phyloP scores from a whole-genome alignment of 2,329 filamentous ascomycete species.

The Blastomyces gilchristii region DNA sequence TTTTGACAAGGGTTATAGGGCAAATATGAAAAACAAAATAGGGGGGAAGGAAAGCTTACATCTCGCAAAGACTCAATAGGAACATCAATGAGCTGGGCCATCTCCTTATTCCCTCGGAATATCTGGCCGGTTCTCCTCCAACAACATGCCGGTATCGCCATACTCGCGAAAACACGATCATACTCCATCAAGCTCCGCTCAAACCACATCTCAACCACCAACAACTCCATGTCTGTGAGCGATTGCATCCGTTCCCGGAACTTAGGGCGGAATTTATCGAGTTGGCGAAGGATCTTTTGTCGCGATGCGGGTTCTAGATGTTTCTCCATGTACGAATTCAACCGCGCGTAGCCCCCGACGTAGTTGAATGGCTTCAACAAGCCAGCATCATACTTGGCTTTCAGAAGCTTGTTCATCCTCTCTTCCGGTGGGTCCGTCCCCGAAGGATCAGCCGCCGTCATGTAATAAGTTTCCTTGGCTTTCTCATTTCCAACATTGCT shows the following conservation, averaged over 20 bases:
- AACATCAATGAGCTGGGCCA: constrained; percentile 91
- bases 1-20: constrained; percentile 3
- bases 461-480: constrained; percentile 74
- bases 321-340: constrained; percentile 84
- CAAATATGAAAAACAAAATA: constrained; percentile 4
- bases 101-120: constrained; percentile 94
- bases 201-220: constrained; percentile 98
- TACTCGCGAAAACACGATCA: constrained; percentile 94
- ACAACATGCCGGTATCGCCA: constrained; percentile 96
- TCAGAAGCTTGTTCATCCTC: constrained; percentile 86
- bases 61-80: constrained; percentile 84
- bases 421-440: constrained; percentile 81
- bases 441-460: constrained; percentile 89
- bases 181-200: constrained; percentile 95
- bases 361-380: constrained; percentile 97
- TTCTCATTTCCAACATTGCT: constrained; percentile 57
- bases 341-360: constrained; percentile 83
- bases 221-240: constrained; percentile 85
- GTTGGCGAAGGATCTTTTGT: constrained; percentile 80
- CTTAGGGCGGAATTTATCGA: constrained; percentile 88
- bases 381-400: constrained; percentile 92
- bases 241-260: constrained; percentile 91
- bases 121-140: constrained; percentile 97
- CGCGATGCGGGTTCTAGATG: constrained; percentile 74
- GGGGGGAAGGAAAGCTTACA: constrained; percentile 46